Percentiles rank a stretch among this genome's conserved stretches.
Conservation (phyloP, 768 basidiomycete species). For the Royoungia palumana region DNA sequence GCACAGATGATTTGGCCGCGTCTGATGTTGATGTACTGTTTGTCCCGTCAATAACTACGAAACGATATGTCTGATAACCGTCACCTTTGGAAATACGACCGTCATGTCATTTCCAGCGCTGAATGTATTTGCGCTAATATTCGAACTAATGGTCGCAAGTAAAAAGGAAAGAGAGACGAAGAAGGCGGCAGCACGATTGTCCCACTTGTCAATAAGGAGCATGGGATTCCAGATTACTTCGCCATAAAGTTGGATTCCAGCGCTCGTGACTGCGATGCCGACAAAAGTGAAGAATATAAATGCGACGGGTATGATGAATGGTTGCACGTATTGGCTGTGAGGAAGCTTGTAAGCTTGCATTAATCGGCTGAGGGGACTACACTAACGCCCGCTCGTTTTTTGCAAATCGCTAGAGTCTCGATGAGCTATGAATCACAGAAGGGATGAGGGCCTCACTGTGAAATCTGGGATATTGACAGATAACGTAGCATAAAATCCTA, state of each 20-base stretch:
- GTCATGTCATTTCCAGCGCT: slow-evolving; percentile 83
- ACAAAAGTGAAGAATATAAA: slow-evolving; percentile 77
- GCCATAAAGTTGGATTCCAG: slow-evolving; percentile 71
- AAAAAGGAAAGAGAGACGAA: slow-evolving; percentile 73
- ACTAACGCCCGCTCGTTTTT: slow-evolving; percentile 60
- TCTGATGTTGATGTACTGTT: slow-evolving; percentile 30
- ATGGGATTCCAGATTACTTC: slow-evolving; percentile 72
- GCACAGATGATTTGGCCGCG: slow-evolving; percentile 29
- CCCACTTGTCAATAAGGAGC: slow-evolving; percentile 73
- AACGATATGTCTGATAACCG: not conserved
- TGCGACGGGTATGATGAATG: slow-evolving; percentile 72
- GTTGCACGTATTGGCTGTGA: slow-evolving; percentile 65
- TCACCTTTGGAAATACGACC: slow-evolving; percentile 59
- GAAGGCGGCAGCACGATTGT: slow-evolving; percentile 83
- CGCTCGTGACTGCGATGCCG: slow-evolving; percentile 78
- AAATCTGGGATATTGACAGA: slow-evolving; percentile 86
- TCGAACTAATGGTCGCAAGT: slow-evolving; percentile 67
- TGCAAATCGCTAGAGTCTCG: slow-evolving; percentile 59
- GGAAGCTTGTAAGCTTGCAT: slow-evolving; percentile 1
- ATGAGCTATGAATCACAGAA: slow-evolving; percentile 5
- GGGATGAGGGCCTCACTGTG: slow-evolving; percentile 38
- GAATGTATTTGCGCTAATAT: slow-evolving; percentile 76
- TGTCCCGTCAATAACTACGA: slow-evolving; percentile 1
- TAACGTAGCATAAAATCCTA: slow-evolving; percentile 71
- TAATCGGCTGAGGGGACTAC: not conserved